phyloP scores from a whole-genome alignment of 345 rosid species.

The Pelargonium nanum region DNA sequence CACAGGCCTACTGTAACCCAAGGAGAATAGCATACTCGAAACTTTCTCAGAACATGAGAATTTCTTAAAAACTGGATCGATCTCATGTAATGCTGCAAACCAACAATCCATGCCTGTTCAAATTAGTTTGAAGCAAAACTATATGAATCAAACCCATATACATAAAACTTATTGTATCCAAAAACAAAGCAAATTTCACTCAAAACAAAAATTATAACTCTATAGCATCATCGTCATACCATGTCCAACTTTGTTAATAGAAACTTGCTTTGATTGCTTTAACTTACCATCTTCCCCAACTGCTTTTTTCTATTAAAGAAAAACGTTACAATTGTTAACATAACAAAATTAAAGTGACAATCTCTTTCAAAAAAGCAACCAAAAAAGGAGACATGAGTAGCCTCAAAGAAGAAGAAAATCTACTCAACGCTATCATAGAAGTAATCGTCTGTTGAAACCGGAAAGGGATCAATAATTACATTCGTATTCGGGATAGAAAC shows the following conservation, averaged over 20 bases:
- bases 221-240: constrained; percentile 43
- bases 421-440: constrained; percentile 85
- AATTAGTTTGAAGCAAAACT: neutral
- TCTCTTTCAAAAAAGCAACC: neutral
- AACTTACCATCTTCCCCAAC: constrained; percentile 66
- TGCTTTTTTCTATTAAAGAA: constrained; percentile 60
- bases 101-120: constrained; percentile 7
- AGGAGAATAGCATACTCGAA: constrained; percentile 49
- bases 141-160: too few species aligned
- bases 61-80: constrained; percentile 57
- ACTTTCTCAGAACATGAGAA: constrained; percentile 55
- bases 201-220: constrained; percentile 1
- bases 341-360: neutral
- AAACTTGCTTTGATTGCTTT: constrained; percentile 72
- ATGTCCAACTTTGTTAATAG: constrained; percentile 94
- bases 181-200: neutral
- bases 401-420: constrained; percentile 90
- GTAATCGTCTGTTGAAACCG: constrained; percentile 46
- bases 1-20: constrained; percentile 71
- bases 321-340: neutral
- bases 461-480: neutral
- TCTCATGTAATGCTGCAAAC: constrained; percentile 74
- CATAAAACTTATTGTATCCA: neutral
- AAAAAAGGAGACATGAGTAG: constrained; percentile 17
- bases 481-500: too few species aligned